Evolutionary conservation across 768 basidiomycete genomes (phyloP), one percentile per base, ranked within the genome.

Genomic region (Myochromella boudieri): DNA sequence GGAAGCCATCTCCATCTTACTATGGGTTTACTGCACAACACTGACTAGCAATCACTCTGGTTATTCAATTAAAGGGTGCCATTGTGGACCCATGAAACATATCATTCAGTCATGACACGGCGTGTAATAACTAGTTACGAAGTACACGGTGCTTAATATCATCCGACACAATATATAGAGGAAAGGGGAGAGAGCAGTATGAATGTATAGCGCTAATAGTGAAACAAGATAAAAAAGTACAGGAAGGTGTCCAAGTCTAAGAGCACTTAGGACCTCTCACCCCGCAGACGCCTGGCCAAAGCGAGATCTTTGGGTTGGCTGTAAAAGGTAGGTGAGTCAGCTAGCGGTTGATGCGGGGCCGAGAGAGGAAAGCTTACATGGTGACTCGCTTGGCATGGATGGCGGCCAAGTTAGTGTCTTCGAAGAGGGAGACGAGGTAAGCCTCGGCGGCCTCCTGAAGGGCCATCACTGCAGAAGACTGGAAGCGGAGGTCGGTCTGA

Each of bases 381-480:
- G 79, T 81, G 52, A 82, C 80, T 73, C 89, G 85, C 70, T 91
- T 91, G 42, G 89, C 89, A 62, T 91, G 89, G 66, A 91, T 91
- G 46, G 89, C 89, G 56, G 90, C 90, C 80, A 92, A 83, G 76
- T 91, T 91, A 50, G 88, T 91, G 74, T 91, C 88, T 59, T 91
- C 88, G 59, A 91, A 91, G 64, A 91, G 77, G 20, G 85, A 88
- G 60, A 89, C 87, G 48, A 89, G 86, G 71, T 90, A 90, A 21
- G 86, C 87, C 76, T 95, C 92, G 40, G 89, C 87, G 39, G 91
- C 92, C 67, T 95, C 92, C 72, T 95, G 91, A 50, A 94, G 80
- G 37, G 92, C 92, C 81, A 91, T 89, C 56, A 95, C 90, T 28
- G 91, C 92, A 20, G 92, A 95, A 2, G 91, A 93, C 70, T 95